Conservation (phyloP, 257 asterid species). For the Solanum arcanum region DNA sequence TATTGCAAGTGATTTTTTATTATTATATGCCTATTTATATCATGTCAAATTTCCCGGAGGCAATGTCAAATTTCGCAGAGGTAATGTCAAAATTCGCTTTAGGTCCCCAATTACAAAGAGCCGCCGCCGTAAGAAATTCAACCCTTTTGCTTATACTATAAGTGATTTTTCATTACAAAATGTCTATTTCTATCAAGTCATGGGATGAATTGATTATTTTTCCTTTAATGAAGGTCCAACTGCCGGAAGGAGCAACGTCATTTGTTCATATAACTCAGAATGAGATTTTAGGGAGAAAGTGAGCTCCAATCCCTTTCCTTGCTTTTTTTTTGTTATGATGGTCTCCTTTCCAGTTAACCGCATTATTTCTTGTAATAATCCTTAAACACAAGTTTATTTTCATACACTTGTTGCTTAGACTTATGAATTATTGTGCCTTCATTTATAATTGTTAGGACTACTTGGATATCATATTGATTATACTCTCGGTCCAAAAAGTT, state of each 20-base stretch:
- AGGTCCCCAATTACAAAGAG: too few species aligned
- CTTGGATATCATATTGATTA: neutral
- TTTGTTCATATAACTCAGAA: slow-evolving; percentile 46
- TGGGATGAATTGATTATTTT: neutral
- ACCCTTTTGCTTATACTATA: neutral
- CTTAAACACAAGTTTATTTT: neutral
- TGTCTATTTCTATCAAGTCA: slow-evolving; percentile 5
- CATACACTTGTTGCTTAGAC: neutral
- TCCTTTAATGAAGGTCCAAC: slow-evolving; percentile 37
- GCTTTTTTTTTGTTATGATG: neutral
- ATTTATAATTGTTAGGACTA: neutral
- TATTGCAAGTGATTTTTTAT: too few species aligned
- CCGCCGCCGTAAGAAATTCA: neutral
- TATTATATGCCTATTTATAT: too few species aligned
- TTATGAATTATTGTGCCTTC: neutral
- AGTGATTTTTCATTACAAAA: neutral
- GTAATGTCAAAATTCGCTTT: too few species aligned
- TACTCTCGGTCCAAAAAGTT: neutral
- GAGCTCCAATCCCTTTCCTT: slow-evolving; percentile 14
- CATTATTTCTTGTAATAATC: neutral
- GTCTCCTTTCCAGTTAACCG: neutral
- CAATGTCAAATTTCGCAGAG: too few species aligned
- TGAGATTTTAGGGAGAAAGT: slow-evolving; percentile 52
- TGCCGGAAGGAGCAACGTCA: slow-evolving; percentile 44
- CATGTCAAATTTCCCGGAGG: too few species aligned